Base-by-base conservation (phyloP, 768 basidiomycete species). In the Auricularia sp. region DNA sequence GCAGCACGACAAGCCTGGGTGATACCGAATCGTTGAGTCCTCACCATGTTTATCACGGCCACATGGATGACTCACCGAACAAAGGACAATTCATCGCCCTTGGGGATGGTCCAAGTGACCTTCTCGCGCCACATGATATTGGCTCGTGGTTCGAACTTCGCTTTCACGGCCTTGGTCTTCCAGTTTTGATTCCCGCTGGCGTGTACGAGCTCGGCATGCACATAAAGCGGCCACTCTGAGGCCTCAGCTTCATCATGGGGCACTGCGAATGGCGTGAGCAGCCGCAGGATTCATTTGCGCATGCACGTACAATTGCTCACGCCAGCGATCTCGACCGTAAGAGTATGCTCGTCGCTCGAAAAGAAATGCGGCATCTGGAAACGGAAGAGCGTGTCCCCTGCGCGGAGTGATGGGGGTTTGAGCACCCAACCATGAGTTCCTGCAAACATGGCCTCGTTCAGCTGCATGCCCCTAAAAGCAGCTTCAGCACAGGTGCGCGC, bases 371-470 rank as follows among this genome's bases (percentile, higher is more conserved):
- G 62, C 8, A 16, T 44, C 61, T 44, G 54, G 62, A 16, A 47
- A 42, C 12, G 43, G 39, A 42, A 72, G 56, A 59, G 23, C 23
- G 56, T 8, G 29, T 23, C 18, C 34, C 6, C 23, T 36, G 56
- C 16, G 23, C 56, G 63, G 65, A 76, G 62, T 23, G 64, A 56
- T 12, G 67, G 67, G 1, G 85, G 84, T 67, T 83, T 84, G 39
- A 77, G 71, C 1, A 83, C 79, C 83, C 83, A 87, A 1, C 85
- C 85, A 2, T 72, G 68, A 3, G 77, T 81, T 0, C 82, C 85
- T 0, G 77, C 77, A 68, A 86, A 87, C 79, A 87, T 78, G 0
- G 78, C 85, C 70, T 85, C 86, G 67, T 86, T 85, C 29, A 87
- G 70, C 67, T 84, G 67, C n/a, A 64, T 62, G 62, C 68, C 66